Evolutionary conservation across 208 protist genomes (phyloP), one percentile per base, ranked within the genome.

Genomic region (Trypanosoma melophagium): DNA sequence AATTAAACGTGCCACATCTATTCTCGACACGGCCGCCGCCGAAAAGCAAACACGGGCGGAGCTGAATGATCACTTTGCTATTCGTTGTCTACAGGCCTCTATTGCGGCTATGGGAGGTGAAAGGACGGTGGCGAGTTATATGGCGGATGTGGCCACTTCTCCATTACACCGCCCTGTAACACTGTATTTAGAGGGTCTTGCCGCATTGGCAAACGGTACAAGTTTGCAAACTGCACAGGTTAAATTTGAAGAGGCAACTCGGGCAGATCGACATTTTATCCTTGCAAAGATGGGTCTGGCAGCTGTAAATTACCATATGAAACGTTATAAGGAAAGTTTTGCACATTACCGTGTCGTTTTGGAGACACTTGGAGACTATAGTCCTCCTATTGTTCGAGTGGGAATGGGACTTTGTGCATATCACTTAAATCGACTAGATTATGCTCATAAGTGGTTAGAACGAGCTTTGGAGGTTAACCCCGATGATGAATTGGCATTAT

Each of bases 391-490:
- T 68, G 86, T 90, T 38, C 85, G 90, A 2, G 84, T 96, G 0
- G 90, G 90, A 42, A 89, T 96, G 84, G 87, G 76, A 4, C 72
- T 96, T 41, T 96, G 90, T 67, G 82, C 85, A 38, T 93, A 81
- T 69, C 79, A 80, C 28, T 59, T 96, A n/a, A 50, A 73, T 22
- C 60, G 77, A 0, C 66, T 76, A 0, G 74, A 74, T 8, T 77
- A 84, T 52, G 85, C 90, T 14, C 60, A 84, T 62, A 76, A 80
- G 66, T 81, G 80, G 49, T 70, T 96, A 16, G 81, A 92, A 60
- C 77, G 84, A 2, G 87, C 86, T 7, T 47, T 85, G 40, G 71
- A 82, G 64, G 71, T 87, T 28, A 72, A 93, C 66, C 61, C 79
- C 19, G 79, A 93, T 38, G 79, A 96, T 69, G 85, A 87, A 66